Evolutionary conservation across 768 basidiomycete species (phyloP).

Genomic region (Amanita polypyramis): DNA sequence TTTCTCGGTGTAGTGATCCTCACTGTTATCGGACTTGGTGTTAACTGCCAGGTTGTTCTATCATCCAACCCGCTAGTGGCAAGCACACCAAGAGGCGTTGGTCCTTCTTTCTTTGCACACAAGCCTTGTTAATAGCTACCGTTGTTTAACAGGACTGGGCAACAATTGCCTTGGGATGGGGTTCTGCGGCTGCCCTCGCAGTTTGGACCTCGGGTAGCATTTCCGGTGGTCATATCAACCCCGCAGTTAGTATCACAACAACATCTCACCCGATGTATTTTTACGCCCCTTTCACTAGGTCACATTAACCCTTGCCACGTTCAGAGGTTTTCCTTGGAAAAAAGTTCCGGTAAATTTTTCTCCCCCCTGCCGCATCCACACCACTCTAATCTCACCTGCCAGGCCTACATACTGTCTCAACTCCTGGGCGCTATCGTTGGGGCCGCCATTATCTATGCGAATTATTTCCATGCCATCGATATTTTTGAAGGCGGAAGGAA

Average conservation of each 20-base stretch:
- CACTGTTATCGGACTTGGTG: slow-evolving; percentile 49
- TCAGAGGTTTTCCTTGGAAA: slow-evolving; percentile 68
- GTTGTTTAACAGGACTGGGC: background rate
- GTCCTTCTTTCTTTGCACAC: slow-evolving; percentile 13
- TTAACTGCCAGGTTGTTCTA: slow-evolving; percentile 45
- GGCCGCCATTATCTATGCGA: slow-evolving; percentile 50
- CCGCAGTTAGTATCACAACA: slow-evolving; percentile 34
- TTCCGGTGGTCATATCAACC: slow-evolving; percentile 71
- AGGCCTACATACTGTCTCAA: slow-evolving; percentile 50
- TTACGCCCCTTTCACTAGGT: slow-evolving; percentile 27
- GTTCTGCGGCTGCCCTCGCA: slow-evolving; percentile 48
- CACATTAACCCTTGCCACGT: slow-evolving; percentile 57
- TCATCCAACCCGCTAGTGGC: slow-evolving; percentile 35
- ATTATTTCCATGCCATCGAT: slow-evolving; percentile 62
- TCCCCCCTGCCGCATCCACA: background rate
- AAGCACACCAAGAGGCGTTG: slow-evolving; percentile 43
- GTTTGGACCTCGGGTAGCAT: slow-evolving; percentile 59
- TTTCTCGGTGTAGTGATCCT: slow-evolving; percentile 51
- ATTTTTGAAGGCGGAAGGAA: slow-evolving; percentile 47
- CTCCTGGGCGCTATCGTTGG: slow-evolving; percentile 54
- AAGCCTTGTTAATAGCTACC: background rate
- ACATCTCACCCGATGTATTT: background rate
- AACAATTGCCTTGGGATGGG: slow-evolving; percentile 36
- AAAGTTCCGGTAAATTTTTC: slow-evolving; percentile 57
- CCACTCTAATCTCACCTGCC: background rate